Conservation (phyloP, 176 grass and related monocot genomes). For the Otatea glauca region DNA sequence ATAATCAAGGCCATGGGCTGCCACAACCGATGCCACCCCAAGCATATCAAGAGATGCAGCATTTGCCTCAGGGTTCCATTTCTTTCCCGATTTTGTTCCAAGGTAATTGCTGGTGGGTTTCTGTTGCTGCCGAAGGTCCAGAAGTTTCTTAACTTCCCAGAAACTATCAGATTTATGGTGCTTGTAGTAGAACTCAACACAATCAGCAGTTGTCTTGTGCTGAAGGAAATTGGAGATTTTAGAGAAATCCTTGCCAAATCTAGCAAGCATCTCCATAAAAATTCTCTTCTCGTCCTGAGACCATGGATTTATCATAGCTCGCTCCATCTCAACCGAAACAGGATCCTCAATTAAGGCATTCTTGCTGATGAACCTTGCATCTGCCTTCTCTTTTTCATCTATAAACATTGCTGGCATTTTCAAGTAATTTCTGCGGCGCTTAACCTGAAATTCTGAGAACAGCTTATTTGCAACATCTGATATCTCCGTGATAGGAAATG, state of each 20-base stretch:
- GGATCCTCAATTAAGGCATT: slow-evolving; percentile 88
- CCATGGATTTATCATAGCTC: slow-evolving; percentile 80
- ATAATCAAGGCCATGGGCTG: slow-evolving; percentile 57
- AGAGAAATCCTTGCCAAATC: slow-evolving; percentile 89
- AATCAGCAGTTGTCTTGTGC: slow-evolving; percentile 95
- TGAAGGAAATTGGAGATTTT: slow-evolving; percentile 79
- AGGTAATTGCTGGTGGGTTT: slow-evolving; percentile 72
- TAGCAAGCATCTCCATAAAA: slow-evolving; percentile 92
- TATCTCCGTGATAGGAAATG: slow-evolving; percentile 63
- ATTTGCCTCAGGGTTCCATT: slow-evolving; percentile 71
- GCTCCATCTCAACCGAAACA: slow-evolving; percentile 72
- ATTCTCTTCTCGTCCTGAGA: slow-evolving; percentile 75
- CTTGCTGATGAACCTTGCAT: slow-evolving; percentile 55
- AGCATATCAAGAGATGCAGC: slow-evolving; percentile 72
- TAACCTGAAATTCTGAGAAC: slow-evolving; percentile 70
- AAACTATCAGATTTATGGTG: slow-evolving; percentile 98
- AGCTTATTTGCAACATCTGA: slow-evolving; percentile 68
- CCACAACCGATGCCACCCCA: slow-evolving; percentile 59
- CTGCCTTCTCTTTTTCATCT: slow-evolving; percentile 67
- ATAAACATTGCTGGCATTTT: slow-evolving; percentile 89
- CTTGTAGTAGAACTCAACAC: slow-evolving; percentile 97
- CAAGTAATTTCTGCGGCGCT: slow-evolving; percentile 72
- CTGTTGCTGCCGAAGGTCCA: slow-evolving; percentile 69
- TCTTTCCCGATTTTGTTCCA: slow-evolving; percentile 66
- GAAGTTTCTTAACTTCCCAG: slow-evolving; percentile 79